Conservation (phyloP, 139 green algal genomes). For the Chlorella vulgaris region DNA sequence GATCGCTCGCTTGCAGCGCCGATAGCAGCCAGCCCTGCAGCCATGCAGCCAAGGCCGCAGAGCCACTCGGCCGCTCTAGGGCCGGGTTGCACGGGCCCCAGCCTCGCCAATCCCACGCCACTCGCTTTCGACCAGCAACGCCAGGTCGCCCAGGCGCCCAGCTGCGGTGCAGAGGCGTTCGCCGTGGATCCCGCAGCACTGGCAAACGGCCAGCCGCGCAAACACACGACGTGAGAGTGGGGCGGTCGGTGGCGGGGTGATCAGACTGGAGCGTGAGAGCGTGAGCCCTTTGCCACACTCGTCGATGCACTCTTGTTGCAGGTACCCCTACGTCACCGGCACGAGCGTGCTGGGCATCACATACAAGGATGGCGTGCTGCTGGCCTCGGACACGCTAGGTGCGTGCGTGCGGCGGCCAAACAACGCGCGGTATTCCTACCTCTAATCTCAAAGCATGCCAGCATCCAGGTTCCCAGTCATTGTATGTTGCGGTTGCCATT, state of each 20-base stretch:
- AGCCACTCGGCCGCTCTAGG: conserved; percentile 74
- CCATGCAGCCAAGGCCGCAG: conserved; percentile 65
- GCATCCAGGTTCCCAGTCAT: too few species aligned
- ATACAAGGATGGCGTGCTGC: conserved; percentile 94
- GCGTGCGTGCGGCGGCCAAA: background rate
- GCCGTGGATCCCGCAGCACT: conserved; percentile 71
- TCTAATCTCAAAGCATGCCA: background rate
- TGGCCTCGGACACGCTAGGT: conserved; percentile 94
- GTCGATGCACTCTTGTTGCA: conserved; percentile 54
- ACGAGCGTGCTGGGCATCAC: conserved; percentile 94
- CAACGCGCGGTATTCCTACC: background rate
- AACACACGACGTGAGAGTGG: conserved; percentile 59
- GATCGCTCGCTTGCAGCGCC: background rate
- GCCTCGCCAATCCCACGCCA: conserved; percentile 62
- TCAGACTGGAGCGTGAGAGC: too few species aligned
- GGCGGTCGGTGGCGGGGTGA: background rate
- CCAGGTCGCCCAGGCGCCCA: conserved; percentile 51
- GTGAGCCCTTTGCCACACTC: background rate
- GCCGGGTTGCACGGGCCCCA: conserved; percentile 74
- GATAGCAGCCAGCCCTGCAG: too few species aligned
- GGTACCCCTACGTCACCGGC: conserved; percentile 94
- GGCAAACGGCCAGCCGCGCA: conserved; percentile 27
- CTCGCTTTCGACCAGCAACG: conserved; percentile 42
- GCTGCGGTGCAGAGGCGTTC: conserved; percentile 68
- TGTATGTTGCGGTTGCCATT: too few species aligned